A percentile compares a stretch with the other conserved stretches of the same genome.
phyloP scores from a whole-genome alignment of 1,284 basidiomycete species.

The Ceratobasidium sp. region DNA sequence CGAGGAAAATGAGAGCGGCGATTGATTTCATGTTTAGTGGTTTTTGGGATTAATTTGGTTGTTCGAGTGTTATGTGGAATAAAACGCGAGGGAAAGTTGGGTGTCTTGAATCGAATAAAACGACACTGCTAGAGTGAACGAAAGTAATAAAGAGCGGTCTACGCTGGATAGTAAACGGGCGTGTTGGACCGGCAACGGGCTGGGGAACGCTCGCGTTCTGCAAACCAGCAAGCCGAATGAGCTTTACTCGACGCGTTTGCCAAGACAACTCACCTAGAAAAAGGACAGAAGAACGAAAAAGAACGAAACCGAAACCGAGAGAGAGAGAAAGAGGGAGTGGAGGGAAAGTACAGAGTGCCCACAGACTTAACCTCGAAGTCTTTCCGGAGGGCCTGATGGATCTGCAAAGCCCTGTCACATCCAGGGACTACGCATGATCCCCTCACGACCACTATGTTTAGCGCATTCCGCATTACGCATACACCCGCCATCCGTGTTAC shows the following conservation, averaged over 20 bases:
- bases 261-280: background rate
- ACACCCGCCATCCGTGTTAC: no score
- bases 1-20: slow-evolving; percentile 15
- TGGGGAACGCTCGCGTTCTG: slow-evolving; percentile 37
- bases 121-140: background rate
- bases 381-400: background rate
- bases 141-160: slow-evolving; percentile 31
- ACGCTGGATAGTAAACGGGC: slow-evolving; percentile 19
- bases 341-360: background rate
- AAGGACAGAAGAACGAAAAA: slow-evolving; percentile 16
- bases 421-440: background rate
- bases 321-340: slow-evolving; percentile 15
- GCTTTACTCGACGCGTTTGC: background rate
- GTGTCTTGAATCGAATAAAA: background rate
- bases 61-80: slow-evolving; percentile 1
- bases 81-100: background rate
- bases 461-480: slow-evolving; percentile 2
- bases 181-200: slow-evolving; percentile 21
- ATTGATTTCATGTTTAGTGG: slow-evolving; percentile 23
- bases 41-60: background rate
- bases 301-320: background rate
- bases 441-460: slow-evolving; percentile 14
- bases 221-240: background rate
- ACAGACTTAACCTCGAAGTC: slow-evolving; percentile 8
- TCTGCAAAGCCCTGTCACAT: background rate